Conservation (phyloP, 1,284 basidiomycete genomes). For the Bondarzewia mesenterica region DNA sequence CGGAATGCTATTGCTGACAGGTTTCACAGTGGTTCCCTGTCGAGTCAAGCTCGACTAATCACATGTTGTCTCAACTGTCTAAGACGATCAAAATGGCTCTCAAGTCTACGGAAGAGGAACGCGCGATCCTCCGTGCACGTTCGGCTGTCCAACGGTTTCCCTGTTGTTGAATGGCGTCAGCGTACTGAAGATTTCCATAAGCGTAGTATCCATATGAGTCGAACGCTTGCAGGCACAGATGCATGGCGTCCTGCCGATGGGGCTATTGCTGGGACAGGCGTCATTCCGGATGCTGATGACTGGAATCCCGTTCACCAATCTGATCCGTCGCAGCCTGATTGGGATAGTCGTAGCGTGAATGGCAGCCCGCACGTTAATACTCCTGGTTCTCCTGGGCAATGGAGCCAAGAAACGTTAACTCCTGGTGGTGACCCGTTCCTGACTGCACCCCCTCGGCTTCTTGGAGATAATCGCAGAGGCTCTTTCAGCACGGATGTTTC, state of each 20-base stretch:
- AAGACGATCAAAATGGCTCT: conserved; percentile 92
- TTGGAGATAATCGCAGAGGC: conserved; percentile 30
- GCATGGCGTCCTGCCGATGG: conserved; percentile 76
- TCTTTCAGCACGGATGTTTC: conserved; percentile 42
- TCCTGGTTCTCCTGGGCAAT: conserved; percentile 44
- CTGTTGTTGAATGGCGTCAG: conserved; percentile 93
- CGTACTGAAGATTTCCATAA: conserved; percentile 90
- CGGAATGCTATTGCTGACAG: conserved; percentile 7
- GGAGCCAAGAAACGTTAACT: conserved; percentile 49
- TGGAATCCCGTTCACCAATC: conserved; percentile 47
- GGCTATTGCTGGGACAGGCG: conserved; percentile 37
- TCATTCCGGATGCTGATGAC: conserved; percentile 41
- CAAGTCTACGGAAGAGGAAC: conserved; percentile 84
- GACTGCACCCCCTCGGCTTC: conserved; percentile 24
- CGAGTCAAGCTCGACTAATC: conserved; percentile 81
- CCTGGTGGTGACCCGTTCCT: conserved; percentile 29
- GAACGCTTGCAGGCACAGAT: conserved; percentile 56
- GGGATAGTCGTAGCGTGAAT: conserved; percentile 38
- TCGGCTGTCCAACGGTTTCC: conserved; percentile 93
- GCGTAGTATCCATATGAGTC: conserved; percentile 71
- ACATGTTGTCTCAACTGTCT: conserved; percentile 91
- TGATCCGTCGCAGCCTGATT: conserved; percentile 44
- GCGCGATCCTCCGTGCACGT: conserved; percentile 83
- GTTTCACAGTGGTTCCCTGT: conserved; percentile 83
- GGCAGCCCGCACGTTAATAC: conserved; percentile 22